phyloP scores from a whole-genome alignment of 2,329 filamentous ascomycete species.

The Fusarium protoensiforme region DNA sequence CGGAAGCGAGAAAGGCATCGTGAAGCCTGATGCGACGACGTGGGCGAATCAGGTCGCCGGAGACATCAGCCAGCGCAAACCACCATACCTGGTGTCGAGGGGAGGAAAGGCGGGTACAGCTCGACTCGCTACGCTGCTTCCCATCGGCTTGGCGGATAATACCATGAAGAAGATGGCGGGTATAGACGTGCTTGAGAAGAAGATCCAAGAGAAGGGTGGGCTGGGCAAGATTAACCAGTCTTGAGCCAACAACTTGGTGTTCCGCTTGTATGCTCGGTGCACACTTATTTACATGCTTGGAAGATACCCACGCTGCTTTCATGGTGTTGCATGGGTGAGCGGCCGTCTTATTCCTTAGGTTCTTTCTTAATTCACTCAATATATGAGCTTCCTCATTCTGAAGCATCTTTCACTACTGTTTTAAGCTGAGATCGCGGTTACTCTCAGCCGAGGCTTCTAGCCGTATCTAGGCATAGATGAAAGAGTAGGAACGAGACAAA shows the following conservation, averaged over 20 bases:
- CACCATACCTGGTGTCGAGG: slow-evolving; percentile 17
- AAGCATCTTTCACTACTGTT: too few species aligned
- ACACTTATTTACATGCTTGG: not conserved
- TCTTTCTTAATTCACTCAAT: too few species aligned
- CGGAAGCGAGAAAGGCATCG: not conserved
- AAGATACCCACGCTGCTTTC: not conserved
- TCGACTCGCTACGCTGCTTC: slow-evolving; percentile 13
- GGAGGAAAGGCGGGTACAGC: slow-evolving; percentile 10
- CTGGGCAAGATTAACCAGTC: not conserved
- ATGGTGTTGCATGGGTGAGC: not conserved
- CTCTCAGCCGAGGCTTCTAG: too few species aligned
- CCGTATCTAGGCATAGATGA: too few species aligned
- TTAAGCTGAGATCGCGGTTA: too few species aligned
- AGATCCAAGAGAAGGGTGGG: slow-evolving; percentile 7
- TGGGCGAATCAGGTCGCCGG: slow-evolving; percentile 33
- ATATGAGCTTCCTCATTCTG: too few species aligned
- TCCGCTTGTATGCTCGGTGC: not conserved
- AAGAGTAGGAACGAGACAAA: too few species aligned
- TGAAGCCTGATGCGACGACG: not conserved
- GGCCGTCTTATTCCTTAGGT: too few species aligned
- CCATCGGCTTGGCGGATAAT: slow-evolving; percentile 14
- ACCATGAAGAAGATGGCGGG: slow-evolving; percentile 19
- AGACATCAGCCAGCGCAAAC: slow-evolving; percentile 30
- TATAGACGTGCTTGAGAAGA: slow-evolving; percentile 25
- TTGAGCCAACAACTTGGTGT: not conserved